phyloP scores from a whole-genome alignment of 371 early-diverging fungal species.

The Circinella umbellata region DNA sequence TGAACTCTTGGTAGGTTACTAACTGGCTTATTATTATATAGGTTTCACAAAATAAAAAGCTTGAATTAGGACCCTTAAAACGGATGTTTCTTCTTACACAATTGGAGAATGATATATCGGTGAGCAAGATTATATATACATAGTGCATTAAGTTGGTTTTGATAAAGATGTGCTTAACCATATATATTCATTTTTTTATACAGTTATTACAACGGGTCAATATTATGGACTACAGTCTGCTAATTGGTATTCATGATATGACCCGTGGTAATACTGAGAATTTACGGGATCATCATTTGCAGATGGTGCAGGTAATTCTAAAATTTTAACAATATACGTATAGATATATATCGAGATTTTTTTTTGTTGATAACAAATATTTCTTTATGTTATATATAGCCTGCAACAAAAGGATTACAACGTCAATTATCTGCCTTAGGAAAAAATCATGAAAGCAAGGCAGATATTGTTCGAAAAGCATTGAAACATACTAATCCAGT shows the following conservation, averaged over 20 bases:
- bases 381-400: slow-evolving; percentile 18
- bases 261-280: slow-evolving; percentile 83
- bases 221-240: slow-evolving; percentile 97
- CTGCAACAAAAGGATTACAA: slow-evolving; percentile 54
- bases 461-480: slow-evolving; percentile 70
- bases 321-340: no score
- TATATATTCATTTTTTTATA: no score
- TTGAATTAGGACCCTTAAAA: slow-evolving; percentile 88
- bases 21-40: background rate
- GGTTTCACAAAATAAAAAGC: slow-evolving; percentile 58
- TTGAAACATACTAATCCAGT: slow-evolving; percentile 75
- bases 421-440: slow-evolving; percentile 43
- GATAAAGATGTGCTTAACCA: background rate
- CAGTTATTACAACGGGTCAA: slow-evolving; percentile 74
- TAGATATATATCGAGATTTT: slow-evolving; percentile 43
- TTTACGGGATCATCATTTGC: slow-evolving; percentile 85
- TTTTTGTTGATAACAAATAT: slow-evolving; percentile 51
- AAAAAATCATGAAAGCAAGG: slow-evolving; percentile 62
- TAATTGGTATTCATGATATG: slow-evolving; percentile 90
- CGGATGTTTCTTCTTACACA: slow-evolving; percentile 78
- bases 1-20: no score
- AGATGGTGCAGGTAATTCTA: slow-evolving; percentile 68
- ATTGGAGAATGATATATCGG: slow-evolving; percentile 80
- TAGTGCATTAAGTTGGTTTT: background rate
- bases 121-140: slow-evolving; percentile 13